Evolutionary conservation across 805 yeast genomes (phyloP), one percentile per base, ranked within the genome.

Genomic region (Metschnikowia borealis): DNA sequence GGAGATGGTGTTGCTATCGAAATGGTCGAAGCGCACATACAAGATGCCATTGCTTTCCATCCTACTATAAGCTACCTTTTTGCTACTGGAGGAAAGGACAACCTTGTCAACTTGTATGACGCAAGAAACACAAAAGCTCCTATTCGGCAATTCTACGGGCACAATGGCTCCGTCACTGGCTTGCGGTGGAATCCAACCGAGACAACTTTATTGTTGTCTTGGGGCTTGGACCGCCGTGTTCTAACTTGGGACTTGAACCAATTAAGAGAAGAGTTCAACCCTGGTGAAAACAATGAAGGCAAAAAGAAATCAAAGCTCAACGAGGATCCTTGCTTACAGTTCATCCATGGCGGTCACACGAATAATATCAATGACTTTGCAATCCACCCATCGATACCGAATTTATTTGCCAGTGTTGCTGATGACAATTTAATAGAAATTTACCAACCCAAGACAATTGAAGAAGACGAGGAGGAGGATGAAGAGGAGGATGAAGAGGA

Each of bases 341-440:
- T 88, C 62, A 79, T 88, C 60, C 96, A 90, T 66, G 96, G 95
- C 14, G 96, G 96, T 11, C 96, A 89, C 68, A 81, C 90, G 2
- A 81, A 80, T 44, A 75, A 83, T 47, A 75, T 89, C 41, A 75
- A 82, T 49, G 92, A 84, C 56, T 70, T 85, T 44, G 82, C 78
- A 50, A 80, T 91, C 78, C 84, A 85, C 60, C 87, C 89, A 1
- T 65, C 62, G 8, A 66, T 84, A 44, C 73, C 75, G 23, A 78
- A 83, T 67, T 74, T 87, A 1, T 65, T 82, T 33, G 84, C 84
- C 6, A 80, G 87, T 48, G 83, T 83, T 47, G 89, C 87, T 1
- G 94, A 86, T 60, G 96, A 89, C 64, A 80, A 78, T 41, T 73
- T 88, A 52, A 69, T 87, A 34, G 91, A 87, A 62, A 73, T 89